Conservation (phyloP, 345 rosid species). For the Garcia nutans region DNA sequence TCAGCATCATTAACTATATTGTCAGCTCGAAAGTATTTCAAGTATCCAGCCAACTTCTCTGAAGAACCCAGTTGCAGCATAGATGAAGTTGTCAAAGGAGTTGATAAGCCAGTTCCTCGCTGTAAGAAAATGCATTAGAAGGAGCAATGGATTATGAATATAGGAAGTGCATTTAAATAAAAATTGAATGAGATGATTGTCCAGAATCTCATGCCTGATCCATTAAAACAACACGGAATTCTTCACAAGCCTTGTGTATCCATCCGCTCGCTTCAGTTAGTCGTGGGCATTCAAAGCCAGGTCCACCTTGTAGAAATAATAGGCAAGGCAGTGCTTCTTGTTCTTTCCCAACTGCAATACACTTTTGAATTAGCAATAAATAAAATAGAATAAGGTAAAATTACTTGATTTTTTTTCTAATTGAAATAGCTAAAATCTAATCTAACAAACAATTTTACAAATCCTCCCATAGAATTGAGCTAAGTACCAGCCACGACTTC, state of each 20-base stretch:
- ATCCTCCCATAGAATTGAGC: background rate
- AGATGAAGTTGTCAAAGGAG: slow-evolving; percentile 77
- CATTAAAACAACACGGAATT: slow-evolving; percentile 82
- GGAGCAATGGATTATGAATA: background rate
- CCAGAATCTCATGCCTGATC: slow-evolving; percentile 63
- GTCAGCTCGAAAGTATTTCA: slow-evolving; percentile 79
- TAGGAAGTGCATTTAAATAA: background rate
- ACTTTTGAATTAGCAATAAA: slow-evolving; percentile 8
- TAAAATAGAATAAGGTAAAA: background rate
- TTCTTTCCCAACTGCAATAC: slow-evolving; percentile 69
- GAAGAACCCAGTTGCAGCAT: slow-evolving; percentile 78
- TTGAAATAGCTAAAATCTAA: background rate
- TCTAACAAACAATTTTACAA: background rate
- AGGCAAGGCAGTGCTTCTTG: slow-evolving; percentile 72
- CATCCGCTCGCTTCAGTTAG: slow-evolving; percentile 89
- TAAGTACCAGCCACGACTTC: slow-evolving; percentile 75
- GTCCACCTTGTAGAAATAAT: slow-evolving; percentile 85
- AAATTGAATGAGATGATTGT: background rate
- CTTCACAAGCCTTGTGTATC: slow-evolving; percentile 81
- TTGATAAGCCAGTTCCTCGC: slow-evolving; percentile 97
- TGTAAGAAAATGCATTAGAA: slow-evolving; percentile 36
- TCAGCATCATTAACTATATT: slow-evolving; percentile 89
- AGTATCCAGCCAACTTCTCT: slow-evolving; percentile 54
- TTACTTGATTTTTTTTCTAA: background rate
- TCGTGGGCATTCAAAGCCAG: slow-evolving; percentile 83